Evolutionary conservation across 2,329 filamentous ascomycete species (phyloP).

Genomic region (Lasiodiplodia theobromae): DNA sequence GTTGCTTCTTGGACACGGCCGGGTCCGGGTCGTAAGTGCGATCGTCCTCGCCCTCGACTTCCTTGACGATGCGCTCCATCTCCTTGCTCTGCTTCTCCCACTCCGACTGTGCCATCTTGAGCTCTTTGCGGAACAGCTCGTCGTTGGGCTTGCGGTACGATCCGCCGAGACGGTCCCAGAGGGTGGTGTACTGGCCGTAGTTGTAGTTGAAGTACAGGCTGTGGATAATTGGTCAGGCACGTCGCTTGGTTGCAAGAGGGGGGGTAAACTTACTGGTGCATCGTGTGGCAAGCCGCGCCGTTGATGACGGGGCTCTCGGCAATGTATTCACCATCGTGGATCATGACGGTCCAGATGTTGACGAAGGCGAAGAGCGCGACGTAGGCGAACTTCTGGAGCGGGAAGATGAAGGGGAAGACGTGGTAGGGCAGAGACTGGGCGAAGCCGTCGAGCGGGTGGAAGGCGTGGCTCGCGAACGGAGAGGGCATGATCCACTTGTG

Average conservation of each 20-base stretch:
- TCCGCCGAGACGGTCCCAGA: slow-evolving; percentile 87
- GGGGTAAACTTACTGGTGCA: slow-evolving; percentile 69
- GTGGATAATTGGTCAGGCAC: background rate
- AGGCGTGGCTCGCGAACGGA: slow-evolving; percentile 89
- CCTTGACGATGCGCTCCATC: slow-evolving; percentile 77
- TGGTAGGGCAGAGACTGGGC: slow-evolving; percentile 91
- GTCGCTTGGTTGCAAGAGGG: slow-evolving; percentile 60
- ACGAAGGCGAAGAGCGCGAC: slow-evolving; percentile 88
- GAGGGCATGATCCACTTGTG: slow-evolving; percentile 99
- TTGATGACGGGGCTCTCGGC: slow-evolving; percentile 92
- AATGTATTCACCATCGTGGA: slow-evolving; percentile 94
- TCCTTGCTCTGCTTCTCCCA: slow-evolving; percentile 80
- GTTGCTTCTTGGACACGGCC: slow-evolving; percentile 51
- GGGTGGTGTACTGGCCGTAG: slow-evolving; percentile 92
- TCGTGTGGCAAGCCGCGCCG: slow-evolving; percentile 90
- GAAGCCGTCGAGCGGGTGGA: slow-evolving; percentile 93
- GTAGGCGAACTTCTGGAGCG: slow-evolving; percentile 89
- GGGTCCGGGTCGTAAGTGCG: slow-evolving; percentile 49
- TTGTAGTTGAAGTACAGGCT: slow-evolving; percentile 76
- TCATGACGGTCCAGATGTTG: slow-evolving; percentile 97
- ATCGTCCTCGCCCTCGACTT: slow-evolving; percentile 69
- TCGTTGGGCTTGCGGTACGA: slow-evolving; percentile 87
- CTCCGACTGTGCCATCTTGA: slow-evolving; percentile 81
- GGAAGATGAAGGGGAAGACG: slow-evolving; percentile 90
- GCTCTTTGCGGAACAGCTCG: slow-evolving; percentile 82